A percentile compares a stretch with the other conserved stretches of the same genome.
Evolutionary conservation across 257 asterid genomes (phyloP).

Genomic region (Solanum ossicruentum): DNA sequence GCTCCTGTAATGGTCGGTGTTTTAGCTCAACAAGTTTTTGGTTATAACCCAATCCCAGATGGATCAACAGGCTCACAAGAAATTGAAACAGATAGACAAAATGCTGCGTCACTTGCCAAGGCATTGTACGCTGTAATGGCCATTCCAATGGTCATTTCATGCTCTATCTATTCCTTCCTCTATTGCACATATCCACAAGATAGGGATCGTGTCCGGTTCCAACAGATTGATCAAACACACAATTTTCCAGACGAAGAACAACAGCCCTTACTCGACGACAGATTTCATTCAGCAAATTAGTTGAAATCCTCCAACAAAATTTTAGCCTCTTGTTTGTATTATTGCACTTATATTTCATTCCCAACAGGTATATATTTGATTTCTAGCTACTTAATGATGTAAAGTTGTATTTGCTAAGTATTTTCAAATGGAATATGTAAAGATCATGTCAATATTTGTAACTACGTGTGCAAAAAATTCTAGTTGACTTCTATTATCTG

Average conservation of each 20-base stretch:
- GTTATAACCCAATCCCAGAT: slow-evolving; percentile 41
- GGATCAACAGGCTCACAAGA: neutral
- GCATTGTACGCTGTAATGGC: slow-evolving; percentile 84
- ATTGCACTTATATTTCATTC: neutral
- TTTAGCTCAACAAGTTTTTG: slow-evolving; percentile 56
- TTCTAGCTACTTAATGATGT: neutral
- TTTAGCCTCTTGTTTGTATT: neutral
- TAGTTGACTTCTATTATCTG: too few relatives aligned
- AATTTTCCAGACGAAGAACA: neutral
- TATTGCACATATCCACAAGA: slow-evolving; percentile 4
- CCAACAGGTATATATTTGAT: neutral
- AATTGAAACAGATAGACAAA: slow-evolving; percentile 31
- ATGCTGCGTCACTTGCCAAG: slow-evolving; percentile 73
- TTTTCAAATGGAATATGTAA: neutral
- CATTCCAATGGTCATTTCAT: slow-evolving; percentile 57
- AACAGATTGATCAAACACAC: slow-evolving; percentile 6
- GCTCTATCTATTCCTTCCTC: slow-evolving; percentile 26
- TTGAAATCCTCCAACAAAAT: neutral
- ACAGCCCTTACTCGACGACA: neutral
- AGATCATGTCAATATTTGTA: neutral
- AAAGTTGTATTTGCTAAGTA: neutral
- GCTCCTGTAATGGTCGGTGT: slow-evolving; percentile 62
- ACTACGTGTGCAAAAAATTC: too few relatives aligned
- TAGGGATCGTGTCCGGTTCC: slow-evolving; percentile 47
- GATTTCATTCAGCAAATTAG: slow-evolving; percentile 21